These are phyloP conservation scores for Nephelium lappaceum DNA, from an alignment of 345 rosid genomes.

Conservation along the genomic window DNA sequence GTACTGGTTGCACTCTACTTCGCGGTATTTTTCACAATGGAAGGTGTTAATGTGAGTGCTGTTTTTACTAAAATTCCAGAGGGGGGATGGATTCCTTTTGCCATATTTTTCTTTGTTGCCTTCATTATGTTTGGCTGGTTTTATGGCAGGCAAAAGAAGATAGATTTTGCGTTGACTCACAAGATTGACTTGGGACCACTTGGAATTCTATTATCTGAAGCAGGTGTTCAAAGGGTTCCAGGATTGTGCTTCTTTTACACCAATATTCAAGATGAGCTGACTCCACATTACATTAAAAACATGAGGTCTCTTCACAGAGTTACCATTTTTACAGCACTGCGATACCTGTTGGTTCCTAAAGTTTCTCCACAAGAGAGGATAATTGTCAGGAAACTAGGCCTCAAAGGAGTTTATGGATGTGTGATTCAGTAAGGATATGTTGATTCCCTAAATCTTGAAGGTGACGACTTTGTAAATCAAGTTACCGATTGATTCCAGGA, in stretches of 20 bases:
- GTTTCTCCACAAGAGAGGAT: constrained; percentile 58
- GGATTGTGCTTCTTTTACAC: constrained; percentile 90
- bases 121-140: constrained; percentile 90
- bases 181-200: constrained; percentile 64
- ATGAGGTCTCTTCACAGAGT: constrained; percentile 83
- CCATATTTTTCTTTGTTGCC: constrained; percentile 71
- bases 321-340: constrained; percentile 71
- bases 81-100: constrained; percentile 96
- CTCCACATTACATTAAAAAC: constrained; percentile 80
- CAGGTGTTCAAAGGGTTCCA: constrained; percentile 71
- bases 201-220: constrained; percentile 51
- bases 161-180: constrained; percentile 69
- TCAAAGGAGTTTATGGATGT: constrained; percentile 54
- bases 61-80: constrained; percentile 70
- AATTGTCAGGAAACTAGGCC: constrained; percentile 41
- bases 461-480: constrained; percentile 50
- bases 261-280: constrained; percentile 74
- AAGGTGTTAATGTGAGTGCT: constrained; percentile 81
- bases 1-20: constrained; percentile 67
- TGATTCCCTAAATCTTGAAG: constrained; percentile 57
- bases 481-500: constrained; percentile 43
- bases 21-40: constrained; percentile 61
- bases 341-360: constrained; percentile 61
- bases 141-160: constrained; percentile 81
- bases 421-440: constrained; percentile 70